Percentiles rank a stretch among this genome's conserved stretches.
phyloP scores from a whole-genome alignment of 2,329 filamentous ascomycete genomes.

The Emmonsiellopsis sp. region DNA sequence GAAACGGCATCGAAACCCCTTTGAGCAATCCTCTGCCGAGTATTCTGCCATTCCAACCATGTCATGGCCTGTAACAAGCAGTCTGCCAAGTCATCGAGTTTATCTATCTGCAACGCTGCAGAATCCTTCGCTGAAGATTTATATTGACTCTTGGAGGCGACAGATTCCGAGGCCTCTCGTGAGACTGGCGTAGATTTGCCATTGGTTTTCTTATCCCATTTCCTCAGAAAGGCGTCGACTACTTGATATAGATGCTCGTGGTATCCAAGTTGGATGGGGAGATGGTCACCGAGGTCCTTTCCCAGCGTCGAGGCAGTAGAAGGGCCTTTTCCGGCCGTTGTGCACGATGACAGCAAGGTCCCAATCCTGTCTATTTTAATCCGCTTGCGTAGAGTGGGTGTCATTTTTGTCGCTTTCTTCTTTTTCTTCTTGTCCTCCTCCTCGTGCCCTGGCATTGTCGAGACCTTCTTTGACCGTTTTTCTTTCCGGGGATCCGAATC shows the following conservation, averaged over 20 bases:
- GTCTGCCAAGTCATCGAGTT: slow-evolving; percentile 75
- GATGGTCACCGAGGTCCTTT: neutral
- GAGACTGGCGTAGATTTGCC: neutral
- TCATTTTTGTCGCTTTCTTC: slow-evolving; percentile 8
- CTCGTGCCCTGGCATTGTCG: neutral
- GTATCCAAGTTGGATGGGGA: neutral
- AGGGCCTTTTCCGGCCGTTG: neutral
- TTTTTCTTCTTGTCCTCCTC: slow-evolving; percentile 5
- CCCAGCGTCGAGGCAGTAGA: neutral
- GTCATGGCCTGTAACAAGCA: slow-evolving; percentile 68
- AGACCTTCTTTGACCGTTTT: neutral
- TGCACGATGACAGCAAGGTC: slow-evolving; percentile 38
- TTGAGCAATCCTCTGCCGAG: slow-evolving; percentile 19
- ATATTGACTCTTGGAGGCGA: slow-evolving; percentile 8
- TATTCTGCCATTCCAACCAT: slow-evolving; percentile 63
- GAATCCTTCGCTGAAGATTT: slow-evolving; percentile 10
- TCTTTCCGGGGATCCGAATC: slow-evolving; percentile 2
- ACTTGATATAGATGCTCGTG: slow-evolving; percentile 14
- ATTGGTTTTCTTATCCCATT: slow-evolving; percentile 15
- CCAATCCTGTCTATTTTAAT: slow-evolving; percentile 56
- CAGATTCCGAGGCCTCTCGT: neutral
- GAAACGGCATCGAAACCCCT: slow-evolving; percentile 16
- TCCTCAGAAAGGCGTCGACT: slow-evolving; percentile 22
- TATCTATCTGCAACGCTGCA: slow-evolving; percentile 31
- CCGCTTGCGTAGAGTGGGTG: slow-evolving; percentile 31